Conservation (phyloP, 768 basidiomycete species). For the Pleurotus citrinopileatus region DNA sequence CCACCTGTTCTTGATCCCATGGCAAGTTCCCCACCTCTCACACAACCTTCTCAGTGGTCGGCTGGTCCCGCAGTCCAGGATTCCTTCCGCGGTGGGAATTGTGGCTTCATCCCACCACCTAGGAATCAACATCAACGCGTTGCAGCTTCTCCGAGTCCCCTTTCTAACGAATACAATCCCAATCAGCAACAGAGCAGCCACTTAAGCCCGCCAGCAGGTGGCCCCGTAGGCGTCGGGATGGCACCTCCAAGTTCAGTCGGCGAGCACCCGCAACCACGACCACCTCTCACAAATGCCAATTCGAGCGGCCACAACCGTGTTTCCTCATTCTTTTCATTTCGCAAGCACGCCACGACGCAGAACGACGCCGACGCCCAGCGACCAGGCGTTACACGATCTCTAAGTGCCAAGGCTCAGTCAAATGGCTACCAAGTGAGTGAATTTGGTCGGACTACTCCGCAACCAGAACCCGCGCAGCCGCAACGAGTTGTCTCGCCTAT, state of each 20-base stretch:
- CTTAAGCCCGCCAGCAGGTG: neutral
- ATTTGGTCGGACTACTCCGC: constrained; percentile 1
- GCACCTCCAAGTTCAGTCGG: constrained; percentile 16
- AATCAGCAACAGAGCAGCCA: constrained; percentile 7
- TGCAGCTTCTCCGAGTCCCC: constrained; percentile 2
- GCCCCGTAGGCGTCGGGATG: neutral
- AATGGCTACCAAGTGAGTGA: constrained; percentile 1
- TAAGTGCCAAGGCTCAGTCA: constrained; percentile 6
- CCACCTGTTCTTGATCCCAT: neutral
- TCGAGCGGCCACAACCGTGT: constrained; percentile 45
- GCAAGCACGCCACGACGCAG: constrained; percentile 32
- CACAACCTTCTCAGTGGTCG: constrained; percentile 10
- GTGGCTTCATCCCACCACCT: constrained; percentile 27
- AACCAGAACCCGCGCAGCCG: neutral
- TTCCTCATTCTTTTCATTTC: constrained; percentile 67
- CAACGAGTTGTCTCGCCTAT: neutral
- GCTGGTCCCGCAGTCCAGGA: constrained; percentile 7
- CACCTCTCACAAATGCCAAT: constrained; percentile 18
- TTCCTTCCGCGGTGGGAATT: constrained; percentile 16
- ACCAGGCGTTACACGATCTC: constrained; percentile 11
- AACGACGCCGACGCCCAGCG: constrained; percentile 22
- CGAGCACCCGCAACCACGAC: constrained; percentile 18
- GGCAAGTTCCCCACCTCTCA: constrained; percentile 5
- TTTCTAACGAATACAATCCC: constrained; percentile 18
- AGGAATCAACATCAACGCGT: constrained; percentile 21